Evolutionary conservation across 2,329 filamentous ascomycete species (phyloP).

Genomic region (Diaporthe citriasiana): DNA sequence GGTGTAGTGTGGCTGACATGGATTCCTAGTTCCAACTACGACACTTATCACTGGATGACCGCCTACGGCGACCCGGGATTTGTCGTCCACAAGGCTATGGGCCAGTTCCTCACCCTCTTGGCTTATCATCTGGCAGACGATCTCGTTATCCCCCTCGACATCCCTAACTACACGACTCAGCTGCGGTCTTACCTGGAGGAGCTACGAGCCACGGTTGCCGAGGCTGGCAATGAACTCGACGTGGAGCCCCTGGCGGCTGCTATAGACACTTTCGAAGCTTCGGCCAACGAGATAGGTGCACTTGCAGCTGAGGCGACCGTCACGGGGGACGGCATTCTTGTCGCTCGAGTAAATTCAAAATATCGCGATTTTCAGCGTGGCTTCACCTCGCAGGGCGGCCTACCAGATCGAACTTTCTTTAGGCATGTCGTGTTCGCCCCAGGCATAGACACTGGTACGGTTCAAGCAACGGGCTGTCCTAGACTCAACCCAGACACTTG

Average conservation of each 20-base stretch:
- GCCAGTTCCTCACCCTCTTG: constrained; percentile 8
- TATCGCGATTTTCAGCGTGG: constrained; percentile 29
- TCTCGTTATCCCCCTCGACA: background rate
- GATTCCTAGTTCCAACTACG: constrained; percentile 94
- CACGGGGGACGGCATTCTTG: background rate
- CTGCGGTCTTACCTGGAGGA: constrained; percentile 5
- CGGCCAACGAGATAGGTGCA: constrained; percentile 1
- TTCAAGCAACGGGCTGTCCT: background rate
- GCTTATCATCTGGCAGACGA: constrained; percentile 24
- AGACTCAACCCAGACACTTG: background rate
- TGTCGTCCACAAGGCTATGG: constrained; percentile 27
- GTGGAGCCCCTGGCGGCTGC: constrained; percentile 11
- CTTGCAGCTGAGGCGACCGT: constrained; percentile 1
- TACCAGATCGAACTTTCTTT: constrained; percentile 7
- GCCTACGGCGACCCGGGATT: constrained; percentile 80
- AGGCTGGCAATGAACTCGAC: constrained; percentile 3
- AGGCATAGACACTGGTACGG: constrained; percentile 13
- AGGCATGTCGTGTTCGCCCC: constrained; percentile 18
- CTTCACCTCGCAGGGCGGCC: constrained; percentile 18
- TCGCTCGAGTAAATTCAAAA: constrained; percentile 12
- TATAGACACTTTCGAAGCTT: constrained; percentile 4
- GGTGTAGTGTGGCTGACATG: constrained; percentile 71
- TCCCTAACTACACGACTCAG: background rate
- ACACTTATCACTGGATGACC: constrained; percentile 92
- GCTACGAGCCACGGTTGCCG: background rate